Conservation (phyloP, 371 early-diverging fungal species). For the Zancudomyces culisetae region DNA sequence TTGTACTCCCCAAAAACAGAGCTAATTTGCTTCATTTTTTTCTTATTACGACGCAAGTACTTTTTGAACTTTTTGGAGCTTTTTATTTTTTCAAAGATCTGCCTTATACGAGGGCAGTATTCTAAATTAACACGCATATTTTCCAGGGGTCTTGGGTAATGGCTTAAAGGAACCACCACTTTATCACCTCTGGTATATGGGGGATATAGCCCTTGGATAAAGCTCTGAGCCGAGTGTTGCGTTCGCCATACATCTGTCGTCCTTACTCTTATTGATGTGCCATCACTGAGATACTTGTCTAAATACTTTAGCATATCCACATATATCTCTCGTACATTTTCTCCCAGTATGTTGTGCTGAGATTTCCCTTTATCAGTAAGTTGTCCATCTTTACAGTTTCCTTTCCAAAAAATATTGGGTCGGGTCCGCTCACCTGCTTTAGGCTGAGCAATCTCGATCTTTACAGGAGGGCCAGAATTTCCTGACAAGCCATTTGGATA, state of each 20-base stretch:
- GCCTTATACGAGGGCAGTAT: conserved; percentile 23
- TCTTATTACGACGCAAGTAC: conserved; percentile 14
- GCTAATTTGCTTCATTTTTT: conserved; percentile 13
- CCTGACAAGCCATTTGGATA: neutral
- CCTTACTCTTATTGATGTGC: conserved; percentile 6
- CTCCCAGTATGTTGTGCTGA: conserved; percentile 29
- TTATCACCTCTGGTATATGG: conserved; percentile 3
- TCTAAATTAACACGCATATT: conserved; percentile 25
- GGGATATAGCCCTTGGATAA: conserved; percentile 7
- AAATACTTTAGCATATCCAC: conserved; percentile 28
- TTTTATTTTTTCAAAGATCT: conserved; percentile 7
- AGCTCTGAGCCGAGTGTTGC: neutral
- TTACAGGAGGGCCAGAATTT: neutral
- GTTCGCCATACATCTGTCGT: conserved; percentile 22
- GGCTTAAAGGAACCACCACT: conserved; percentile 16
- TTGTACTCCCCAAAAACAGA: conserved; percentile 9
- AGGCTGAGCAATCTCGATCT: neutral
- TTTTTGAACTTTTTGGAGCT: conserved; percentile 13
- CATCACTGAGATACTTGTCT: conserved; percentile 3
- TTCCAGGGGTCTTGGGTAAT: conserved; percentile 29
- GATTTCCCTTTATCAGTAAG: conserved; percentile 29
- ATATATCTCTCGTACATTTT: conserved; percentile 27
- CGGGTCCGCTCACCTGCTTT: neutral
- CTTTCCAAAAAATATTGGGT: conserved; percentile 7
- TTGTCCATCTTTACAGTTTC: conserved; percentile 25